Base-by-base conservation (phyloP, 2,329 filamentous ascomycete species). In the Colletotrichum spaethianum region DNA sequence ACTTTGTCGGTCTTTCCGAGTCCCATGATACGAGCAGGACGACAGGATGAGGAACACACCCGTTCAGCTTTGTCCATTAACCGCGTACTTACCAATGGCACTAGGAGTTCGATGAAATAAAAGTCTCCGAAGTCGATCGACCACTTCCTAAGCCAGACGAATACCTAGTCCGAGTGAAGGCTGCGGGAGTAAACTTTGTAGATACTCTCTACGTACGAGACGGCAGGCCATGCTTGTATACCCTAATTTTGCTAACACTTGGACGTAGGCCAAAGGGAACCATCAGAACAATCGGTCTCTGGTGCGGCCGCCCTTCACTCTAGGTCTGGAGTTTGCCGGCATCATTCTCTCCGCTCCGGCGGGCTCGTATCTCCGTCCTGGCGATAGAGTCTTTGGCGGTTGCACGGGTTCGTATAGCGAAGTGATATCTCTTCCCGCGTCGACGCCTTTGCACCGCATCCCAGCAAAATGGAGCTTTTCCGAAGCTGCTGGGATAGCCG, bases 311-410 rank as follows among this genome's bases (percentile, higher is more conserved):
- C 89, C 89, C 0, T 91, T 92, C 79, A 85, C 84, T 1, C 83
- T 91, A 0, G 89, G 89, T 16, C 87, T 87, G n/a, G 89, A 91
- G 76, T 91, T 91, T 75, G 82, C 88, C 1, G 89, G 89, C n/a
- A 80, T 85, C 2, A 81, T 91, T 1, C 72, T 85, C 42, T 79
- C 79, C 2, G 77, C 83, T 0, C 83, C 85, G 0, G 26, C 77
- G 6, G 50, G 64, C 18, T 82, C 80, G 20, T 70, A 73, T 0
- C 85, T 87, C 70, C 77, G 77, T 28, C 80, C 80, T 4, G 89
- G 88, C 8, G 85, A 88, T 55, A 80, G 82, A 20, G 87, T 91
- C 33, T 91, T 90, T 75, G 90, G 89, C 11, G 81, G 84, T 16
- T 75, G 78, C 2, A 79, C 85, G 2, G 89, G 89, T 20, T 84